Evolutionary conservation across 306 rosid species (phyloP), one percentile per base, ranked within the genome.

Genomic region (Cyclanthera cordifolia): DNA sequence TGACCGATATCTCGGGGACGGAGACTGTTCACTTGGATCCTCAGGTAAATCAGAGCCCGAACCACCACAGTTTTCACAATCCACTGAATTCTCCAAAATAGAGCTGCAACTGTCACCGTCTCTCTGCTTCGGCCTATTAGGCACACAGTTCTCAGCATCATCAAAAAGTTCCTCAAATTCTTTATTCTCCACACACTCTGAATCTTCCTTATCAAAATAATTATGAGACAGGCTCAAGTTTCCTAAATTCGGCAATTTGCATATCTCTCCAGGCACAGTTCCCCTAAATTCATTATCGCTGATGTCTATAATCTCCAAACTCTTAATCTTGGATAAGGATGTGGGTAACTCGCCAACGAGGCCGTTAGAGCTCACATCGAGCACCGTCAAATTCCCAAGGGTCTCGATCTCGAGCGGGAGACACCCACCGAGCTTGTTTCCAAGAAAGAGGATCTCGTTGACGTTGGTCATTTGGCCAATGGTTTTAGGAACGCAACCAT

Each of bases 171-270:
- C 46, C 1, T 7, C 0, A 1, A 19, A 1, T 17, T 45, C 75
- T 0, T 65, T 14, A 24, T 79, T 47, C 1, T 78, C 24, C 12
- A 74, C 13, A 52, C 96, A 91, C 27, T 75, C 32, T 17, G 73
- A 74, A 60, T 82, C 87, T 74, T 58, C 85, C 2, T 78, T 80
- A 9, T 57, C 80, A 25, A 91, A 87, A 70, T 83, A 88, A 25
- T 91, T 91, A n/a, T 69, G 25, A 30, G 87, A 69, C 63, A 74
- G 84, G 5, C 84, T 82, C 41, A 88, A 84, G 49, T 87, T 81
- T 17, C 5, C 30, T 79, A 88, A 74, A 7, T 4, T 54, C 7
- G 92, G 92, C 55, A 91, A 63, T 8, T 72, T 69, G 63, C 96
- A 91, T 27, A 87, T 27, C 6, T 53, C 67, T 12, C 66, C 80